phyloP scores from a whole-genome alignment of 2,329 filamentous ascomycete species.

The Colletotrichum trifolii region DNA sequence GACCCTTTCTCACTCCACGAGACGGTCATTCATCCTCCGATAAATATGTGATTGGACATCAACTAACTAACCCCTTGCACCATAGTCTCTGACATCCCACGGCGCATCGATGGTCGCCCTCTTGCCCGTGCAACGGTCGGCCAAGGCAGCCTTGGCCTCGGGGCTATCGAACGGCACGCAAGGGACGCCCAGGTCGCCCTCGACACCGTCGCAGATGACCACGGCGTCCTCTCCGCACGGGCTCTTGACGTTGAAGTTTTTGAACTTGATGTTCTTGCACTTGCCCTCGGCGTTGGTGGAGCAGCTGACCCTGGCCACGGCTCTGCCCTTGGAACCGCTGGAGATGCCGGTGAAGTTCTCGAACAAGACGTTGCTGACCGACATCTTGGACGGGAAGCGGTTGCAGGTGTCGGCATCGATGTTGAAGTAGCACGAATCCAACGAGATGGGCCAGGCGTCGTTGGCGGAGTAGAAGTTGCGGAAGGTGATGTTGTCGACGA shows the following conservation, averaged over 20 bases:
- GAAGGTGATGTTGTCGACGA: constrained; percentile 71
- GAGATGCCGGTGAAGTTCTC: constrained; percentile 68
- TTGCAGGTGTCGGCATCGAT: constrained; percentile 60
- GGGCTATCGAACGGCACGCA: constrained; percentile 49
- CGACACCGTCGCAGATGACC: constrained; percentile 62
- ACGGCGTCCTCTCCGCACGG: constrained; percentile 56
- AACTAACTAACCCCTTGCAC: not conserved
- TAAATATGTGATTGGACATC: not conserved
- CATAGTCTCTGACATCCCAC: constrained; percentile 28
- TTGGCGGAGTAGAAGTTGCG: constrained; percentile 69
- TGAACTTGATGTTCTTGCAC: constrained; percentile 65
- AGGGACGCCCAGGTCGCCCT: constrained; percentile 47
- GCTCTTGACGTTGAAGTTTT: constrained; percentile 64
- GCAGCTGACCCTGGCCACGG: constrained; percentile 65
- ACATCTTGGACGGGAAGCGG: constrained; percentile 64
- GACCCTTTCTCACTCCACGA: too few relatives aligned
- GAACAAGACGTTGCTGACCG: constrained; percentile 68
- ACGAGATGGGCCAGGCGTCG: constrained; percentile 65
- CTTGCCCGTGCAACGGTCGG: constrained; percentile 44
- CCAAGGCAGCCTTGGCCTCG: constrained; percentile 45
- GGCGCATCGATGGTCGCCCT: constrained; percentile 38
- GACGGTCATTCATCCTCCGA: not conserved
- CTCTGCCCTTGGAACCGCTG: constrained; percentile 65
- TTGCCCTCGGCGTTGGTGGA: constrained; percentile 62
- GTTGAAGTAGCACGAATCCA: constrained; percentile 74